These are phyloP conservation scores for Tolypocladium ovalisporum DNA, from an alignment of 2,329 filamentous ascomycete species.

Conservation along the genomic window DNA sequence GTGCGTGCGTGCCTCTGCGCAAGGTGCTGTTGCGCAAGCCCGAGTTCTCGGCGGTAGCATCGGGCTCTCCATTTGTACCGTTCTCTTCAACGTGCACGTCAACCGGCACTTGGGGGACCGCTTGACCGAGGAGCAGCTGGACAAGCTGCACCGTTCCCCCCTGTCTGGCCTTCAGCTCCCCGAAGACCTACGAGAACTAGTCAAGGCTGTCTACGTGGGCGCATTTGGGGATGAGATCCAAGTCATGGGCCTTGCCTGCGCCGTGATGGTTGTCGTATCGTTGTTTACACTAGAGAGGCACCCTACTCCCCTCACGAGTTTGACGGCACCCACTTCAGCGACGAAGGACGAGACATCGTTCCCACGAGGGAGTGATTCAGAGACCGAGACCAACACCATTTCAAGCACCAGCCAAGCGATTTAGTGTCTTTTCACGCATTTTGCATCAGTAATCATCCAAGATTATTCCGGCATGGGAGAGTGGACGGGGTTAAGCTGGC, in stretches of 20 bases:
- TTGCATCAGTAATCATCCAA: neutral
- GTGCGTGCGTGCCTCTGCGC: conserved; percentile 43
- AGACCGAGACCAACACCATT: conserved; percentile 23
- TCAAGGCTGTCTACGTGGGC: conserved; percentile 30
- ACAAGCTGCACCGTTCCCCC: conserved; percentile 32
- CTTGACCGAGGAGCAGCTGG: conserved; percentile 26
- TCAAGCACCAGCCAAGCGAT: conserved; percentile 10
- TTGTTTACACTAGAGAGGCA: conserved; percentile 31
- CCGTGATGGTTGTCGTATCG: conserved; percentile 30
- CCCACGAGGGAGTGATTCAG: conserved; percentile 24
- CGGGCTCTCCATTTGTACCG: conserved; percentile 47
- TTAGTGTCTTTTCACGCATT: conserved; percentile 1
- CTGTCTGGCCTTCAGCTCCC: conserved; percentile 25
- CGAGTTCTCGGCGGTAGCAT: conserved; percentile 49
- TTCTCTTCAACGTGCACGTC: conserved; percentile 40
- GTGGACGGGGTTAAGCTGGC: neutral
- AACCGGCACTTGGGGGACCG: conserved; percentile 23
- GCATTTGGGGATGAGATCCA: conserved; percentile 36
- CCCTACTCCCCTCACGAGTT: conserved; percentile 23
- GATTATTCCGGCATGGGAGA: no score
- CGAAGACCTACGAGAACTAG: conserved; percentile 16
- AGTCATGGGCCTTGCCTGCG: conserved; percentile 33
- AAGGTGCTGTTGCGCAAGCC: conserved; percentile 49
- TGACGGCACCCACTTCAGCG: conserved; percentile 11
- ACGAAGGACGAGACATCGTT: conserved; percentile 17